Base-by-base conservation (phyloP, 2,329 filamentous ascomycete genomes). In the Blumeriella jaapii region DNA sequence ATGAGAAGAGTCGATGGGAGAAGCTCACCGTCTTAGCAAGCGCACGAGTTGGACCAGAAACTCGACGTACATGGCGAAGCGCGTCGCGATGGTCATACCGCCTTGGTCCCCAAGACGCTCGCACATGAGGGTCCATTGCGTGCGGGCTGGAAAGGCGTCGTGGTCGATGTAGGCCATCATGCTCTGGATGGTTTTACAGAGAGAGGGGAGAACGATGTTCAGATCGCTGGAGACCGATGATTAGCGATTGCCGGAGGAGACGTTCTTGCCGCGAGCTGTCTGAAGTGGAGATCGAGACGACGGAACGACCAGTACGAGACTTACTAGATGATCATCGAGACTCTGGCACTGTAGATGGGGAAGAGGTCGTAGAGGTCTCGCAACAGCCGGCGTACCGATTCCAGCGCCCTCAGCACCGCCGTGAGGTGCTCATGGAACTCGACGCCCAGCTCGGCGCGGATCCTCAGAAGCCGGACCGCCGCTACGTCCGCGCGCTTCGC, bases 61-160 rank as follows among this genome's bases (percentile, higher is more conserved):
- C 33, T 67, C 60, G 43, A 73, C 71, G 49, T 72, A 75, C 35
- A 73, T 59, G 17, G 62, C 53, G 41, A 77, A 75, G 5, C 71
- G 60, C 11, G 66, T 63, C 1, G 64, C 64, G 2, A 78, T 55
- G 5, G 59, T 58, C 19, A 71, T 61, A 0, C 59, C 63, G 3
- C 63, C 64, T 48, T 76, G 68, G 15, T 65, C 60, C 6, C 61
- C 63, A 62, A 77, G 63, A 4, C 59, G 55, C 51, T 74, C 62
- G 48, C 68, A 72, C 69, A 77, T 75, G 45, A 62, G 63, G 26
- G 64, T 62, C 73, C 74, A 78, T 34, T 34, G 31, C 15, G 31
- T 34, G 10, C 31, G 31, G 35, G 62, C 64, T 12, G 60, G 58
- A 26, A 65, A 44, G 4, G 59, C 59, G 22, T 59, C 63, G 48